Percentiles rank a stretch among this genome's conserved stretches.
Conservation (phyloP, 2,329 filamentous ascomycete genomes). For the Hirsutella rhossiliensis region DNA sequence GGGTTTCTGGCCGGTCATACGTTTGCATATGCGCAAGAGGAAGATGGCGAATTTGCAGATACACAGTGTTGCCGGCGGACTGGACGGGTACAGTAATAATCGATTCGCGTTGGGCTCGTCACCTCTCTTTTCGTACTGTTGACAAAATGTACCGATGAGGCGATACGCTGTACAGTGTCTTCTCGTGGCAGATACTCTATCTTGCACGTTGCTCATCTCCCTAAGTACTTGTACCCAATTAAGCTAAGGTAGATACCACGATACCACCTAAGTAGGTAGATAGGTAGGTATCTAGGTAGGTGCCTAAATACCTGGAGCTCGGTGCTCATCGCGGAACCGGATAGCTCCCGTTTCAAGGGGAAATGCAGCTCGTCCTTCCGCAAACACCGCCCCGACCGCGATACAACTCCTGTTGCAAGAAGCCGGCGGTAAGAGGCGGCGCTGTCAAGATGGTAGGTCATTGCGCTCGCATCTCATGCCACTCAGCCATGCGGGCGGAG, state of each 20-base stretch:
- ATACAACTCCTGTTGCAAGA: too few species aligned
- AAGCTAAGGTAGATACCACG: too few species aligned
- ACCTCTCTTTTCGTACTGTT: neutral
- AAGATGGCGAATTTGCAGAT: neutral
- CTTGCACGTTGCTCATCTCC: neutral
- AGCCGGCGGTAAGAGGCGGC: too few species aligned
- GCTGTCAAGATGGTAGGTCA: too few species aligned
- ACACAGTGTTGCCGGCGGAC: neutral
- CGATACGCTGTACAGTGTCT: neutral
- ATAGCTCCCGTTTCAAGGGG: too few species aligned
- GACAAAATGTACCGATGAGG: neutral
- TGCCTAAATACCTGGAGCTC: too few species aligned
- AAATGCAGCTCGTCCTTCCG: too few species aligned
- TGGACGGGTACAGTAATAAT: too few species aligned
- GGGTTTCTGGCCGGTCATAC: neutral
- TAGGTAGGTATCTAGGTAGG: too few species aligned
- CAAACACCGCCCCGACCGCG: too few species aligned
- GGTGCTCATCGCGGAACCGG: neutral
- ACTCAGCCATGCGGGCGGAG: slow-evolving; percentile 2
- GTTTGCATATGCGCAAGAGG: neutral
- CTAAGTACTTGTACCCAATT: too few species aligned
- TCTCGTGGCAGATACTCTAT: neutral
- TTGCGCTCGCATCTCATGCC: neutral
- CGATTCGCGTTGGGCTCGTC: neutral
- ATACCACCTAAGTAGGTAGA: too few species aligned